phyloP scores from a whole-genome alignment of 805 yeast genomes.

The Saturnispora serradocipensis region DNA sequence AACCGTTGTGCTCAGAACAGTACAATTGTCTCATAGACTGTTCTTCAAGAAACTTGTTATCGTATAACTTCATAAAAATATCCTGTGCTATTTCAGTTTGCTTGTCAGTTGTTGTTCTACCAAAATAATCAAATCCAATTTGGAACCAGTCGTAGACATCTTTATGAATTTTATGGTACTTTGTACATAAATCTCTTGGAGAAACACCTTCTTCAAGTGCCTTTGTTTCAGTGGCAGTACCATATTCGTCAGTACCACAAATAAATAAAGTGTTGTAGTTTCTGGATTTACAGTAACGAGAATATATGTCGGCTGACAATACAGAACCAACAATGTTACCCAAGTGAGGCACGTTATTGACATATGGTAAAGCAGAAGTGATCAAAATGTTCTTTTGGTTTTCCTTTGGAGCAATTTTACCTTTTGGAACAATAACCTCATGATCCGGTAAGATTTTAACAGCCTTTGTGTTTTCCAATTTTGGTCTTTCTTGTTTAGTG shows the following conservation, averaged over 20 bases:
- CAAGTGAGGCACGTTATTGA: constrained; percentile 95
- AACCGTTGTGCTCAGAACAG: constrained; percentile 85
- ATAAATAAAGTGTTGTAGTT: constrained; percentile 77
- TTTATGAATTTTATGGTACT: constrained; percentile 77
- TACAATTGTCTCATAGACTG: constrained; percentile 82
- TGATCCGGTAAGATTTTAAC: constrained; percentile 16
- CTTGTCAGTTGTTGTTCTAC: constrained; percentile 85
- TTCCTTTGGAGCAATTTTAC: constrained; percentile 53
- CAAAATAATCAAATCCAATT: constrained; percentile 88
- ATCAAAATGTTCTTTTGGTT: constrained; percentile 75
- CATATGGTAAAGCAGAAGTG: constrained; percentile 96
- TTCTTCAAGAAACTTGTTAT: constrained; percentile 79
- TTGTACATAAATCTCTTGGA: constrained; percentile 84
- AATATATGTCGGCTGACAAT: constrained; percentile 84
- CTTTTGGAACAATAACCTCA: constrained; percentile 12
- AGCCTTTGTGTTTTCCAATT: constrained; percentile 35
- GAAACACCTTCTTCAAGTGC: constrained; percentile 89
- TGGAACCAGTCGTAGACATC: constrained; percentile 96
- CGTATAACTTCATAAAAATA: constrained; percentile 65
- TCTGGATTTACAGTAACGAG: constrained; percentile 84
- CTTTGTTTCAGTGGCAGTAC: constrained; percentile 98
- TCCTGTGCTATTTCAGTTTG: constrained; percentile 97
- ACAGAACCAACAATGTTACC: constrained; percentile 97
- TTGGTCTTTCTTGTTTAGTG: constrained; percentile 34
- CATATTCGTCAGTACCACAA: constrained; percentile 99